Conservation (phyloP, 163 green algal species). For the Prototheca cutis region DNA sequence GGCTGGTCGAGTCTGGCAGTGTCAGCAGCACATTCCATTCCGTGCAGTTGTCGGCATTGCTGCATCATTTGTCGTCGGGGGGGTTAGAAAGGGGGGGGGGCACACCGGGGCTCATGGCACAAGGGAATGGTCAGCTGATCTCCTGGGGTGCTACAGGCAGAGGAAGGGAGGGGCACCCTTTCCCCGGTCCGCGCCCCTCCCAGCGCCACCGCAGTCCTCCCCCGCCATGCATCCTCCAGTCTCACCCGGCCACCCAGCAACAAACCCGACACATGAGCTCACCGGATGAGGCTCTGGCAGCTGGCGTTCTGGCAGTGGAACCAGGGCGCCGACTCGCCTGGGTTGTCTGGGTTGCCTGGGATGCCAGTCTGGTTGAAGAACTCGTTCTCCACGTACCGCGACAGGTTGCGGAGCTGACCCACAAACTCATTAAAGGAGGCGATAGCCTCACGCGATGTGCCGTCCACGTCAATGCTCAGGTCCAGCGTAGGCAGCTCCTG, state of each 20-base stretch:
- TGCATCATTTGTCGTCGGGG: too few relatives aligned
- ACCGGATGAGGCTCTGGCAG: background rate
- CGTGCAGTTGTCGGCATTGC: background rate
- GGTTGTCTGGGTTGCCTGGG: background rate
- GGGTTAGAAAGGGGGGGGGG: too few relatives aligned
- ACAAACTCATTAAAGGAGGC: too few relatives aligned
- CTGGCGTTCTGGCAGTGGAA: background rate
- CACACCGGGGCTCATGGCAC: too few relatives aligned
- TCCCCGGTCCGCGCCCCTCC: background rate
- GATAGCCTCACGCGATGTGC: too few relatives aligned
- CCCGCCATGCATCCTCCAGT: background rate
- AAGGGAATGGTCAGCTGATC: background rate
- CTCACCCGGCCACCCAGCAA: background rate
- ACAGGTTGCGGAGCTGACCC: too few relatives aligned
- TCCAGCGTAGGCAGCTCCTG: too few relatives aligned
- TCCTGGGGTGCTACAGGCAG: background rate
- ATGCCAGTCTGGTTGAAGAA: background rate
- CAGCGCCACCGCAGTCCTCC: background rate
- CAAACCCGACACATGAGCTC: background rate
- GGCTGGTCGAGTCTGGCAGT: slow-evolving; percentile 2
- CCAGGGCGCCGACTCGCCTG: background rate
- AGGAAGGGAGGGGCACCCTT: background rate
- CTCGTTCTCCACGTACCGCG: background rate
- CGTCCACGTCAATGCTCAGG: too few relatives aligned
- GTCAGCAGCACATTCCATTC: slow-evolving; percentile 1